Conservation (phyloP, 352 stramenopile species). For the Globisporangium nodosum region DNA sequence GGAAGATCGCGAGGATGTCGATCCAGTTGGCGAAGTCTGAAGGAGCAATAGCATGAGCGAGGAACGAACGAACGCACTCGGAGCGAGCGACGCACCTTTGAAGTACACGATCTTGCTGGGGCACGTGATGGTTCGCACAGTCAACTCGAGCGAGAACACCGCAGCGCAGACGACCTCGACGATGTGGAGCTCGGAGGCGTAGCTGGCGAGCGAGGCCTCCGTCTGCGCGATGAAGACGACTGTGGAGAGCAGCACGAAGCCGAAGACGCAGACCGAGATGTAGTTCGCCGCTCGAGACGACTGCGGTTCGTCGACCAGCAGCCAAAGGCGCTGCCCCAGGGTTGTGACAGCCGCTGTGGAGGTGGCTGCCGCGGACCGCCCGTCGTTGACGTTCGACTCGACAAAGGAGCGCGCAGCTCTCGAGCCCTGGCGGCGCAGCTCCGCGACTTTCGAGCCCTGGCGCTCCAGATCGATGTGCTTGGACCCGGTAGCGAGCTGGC, state of each 20-base stretch:
- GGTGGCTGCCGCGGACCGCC: not conserved
- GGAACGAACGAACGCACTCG: no score
- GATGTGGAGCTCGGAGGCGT: slow-evolving; percentile 23
- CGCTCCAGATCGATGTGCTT: not conserved
- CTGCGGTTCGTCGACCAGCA: slow-evolving; percentile 68
- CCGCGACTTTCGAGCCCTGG: slow-evolving; percentile 4
- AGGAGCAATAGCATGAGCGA: not conserved
- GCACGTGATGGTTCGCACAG: slow-evolving; percentile 37
- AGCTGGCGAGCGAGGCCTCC: slow-evolving; percentile 32
- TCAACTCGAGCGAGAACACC: slow-evolving; percentile 63
- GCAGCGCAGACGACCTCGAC: slow-evolving; percentile 45
- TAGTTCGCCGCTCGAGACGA: slow-evolving; percentile 56
- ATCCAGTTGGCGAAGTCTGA: slow-evolving; percentile 76
- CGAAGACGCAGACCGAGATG: slow-evolving; percentile 53
- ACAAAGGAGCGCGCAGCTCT: not conserved
- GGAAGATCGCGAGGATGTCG: slow-evolving; percentile 78
- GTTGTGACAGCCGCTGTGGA: slow-evolving; percentile 1
- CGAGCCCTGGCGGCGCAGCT: slow-evolving; percentile 6
- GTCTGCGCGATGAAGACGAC: slow-evolving; percentile 68
- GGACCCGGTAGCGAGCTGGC: not conserved
- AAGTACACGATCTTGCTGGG: slow-evolving; percentile 49
- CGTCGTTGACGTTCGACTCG: not conserved
- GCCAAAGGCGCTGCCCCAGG: slow-evolving; percentile 23
- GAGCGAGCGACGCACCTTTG: slow-evolving; percentile 21
- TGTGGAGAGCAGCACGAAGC: slow-evolving; percentile 61